phyloP scores from a whole-genome alignment of 805 yeast species.

The Pichia cephalocereana region DNA sequence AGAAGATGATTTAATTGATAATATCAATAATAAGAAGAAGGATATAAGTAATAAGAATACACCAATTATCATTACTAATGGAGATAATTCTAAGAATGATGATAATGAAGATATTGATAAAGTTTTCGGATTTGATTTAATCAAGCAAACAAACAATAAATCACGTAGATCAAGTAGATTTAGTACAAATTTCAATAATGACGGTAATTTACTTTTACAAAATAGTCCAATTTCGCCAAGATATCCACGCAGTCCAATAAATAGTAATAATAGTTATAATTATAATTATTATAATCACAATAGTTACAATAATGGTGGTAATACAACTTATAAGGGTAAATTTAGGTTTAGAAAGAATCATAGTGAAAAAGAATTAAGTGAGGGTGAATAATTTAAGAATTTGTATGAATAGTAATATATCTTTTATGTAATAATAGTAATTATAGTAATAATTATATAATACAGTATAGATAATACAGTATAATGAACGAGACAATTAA shows the following conservation, averaged over 20 bases:
- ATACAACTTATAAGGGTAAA: too few relatives aligned
- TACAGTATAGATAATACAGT: too few relatives aligned
- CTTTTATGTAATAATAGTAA: too few relatives aligned
- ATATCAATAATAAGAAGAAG: not conserved
- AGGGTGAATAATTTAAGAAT: too few relatives aligned
- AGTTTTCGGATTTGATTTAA: constrained; percentile 36
- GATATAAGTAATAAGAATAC: constrained; percentile 1
- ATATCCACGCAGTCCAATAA: constrained; percentile 21
- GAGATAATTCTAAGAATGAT: not conserved
- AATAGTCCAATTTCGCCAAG: constrained; percentile 20
- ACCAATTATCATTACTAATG: too few relatives aligned
- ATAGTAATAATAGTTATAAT: constrained; percentile 5
- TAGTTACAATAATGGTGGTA: too few relatives aligned
- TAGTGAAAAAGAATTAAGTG: too few relatives aligned
- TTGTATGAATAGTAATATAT: too few relatives aligned
- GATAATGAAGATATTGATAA: constrained; percentile 30
- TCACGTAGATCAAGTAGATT: constrained; percentile 25
- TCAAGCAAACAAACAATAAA: constrained; percentile 28
- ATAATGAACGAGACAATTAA: not conserved
- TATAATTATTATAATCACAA: constrained; percentile 4
- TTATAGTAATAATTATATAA: too few relatives aligned
- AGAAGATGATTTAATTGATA: not conserved
- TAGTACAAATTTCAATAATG: constrained; percentile 13
- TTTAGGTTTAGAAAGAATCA: too few relatives aligned
- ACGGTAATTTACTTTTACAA: constrained; percentile 13